Evolutionary conservation across 2,329 filamentous ascomycete genomes (phyloP), one percentile per base, ranked within the genome.

Genomic region (Trichoderma gracile): DNA sequence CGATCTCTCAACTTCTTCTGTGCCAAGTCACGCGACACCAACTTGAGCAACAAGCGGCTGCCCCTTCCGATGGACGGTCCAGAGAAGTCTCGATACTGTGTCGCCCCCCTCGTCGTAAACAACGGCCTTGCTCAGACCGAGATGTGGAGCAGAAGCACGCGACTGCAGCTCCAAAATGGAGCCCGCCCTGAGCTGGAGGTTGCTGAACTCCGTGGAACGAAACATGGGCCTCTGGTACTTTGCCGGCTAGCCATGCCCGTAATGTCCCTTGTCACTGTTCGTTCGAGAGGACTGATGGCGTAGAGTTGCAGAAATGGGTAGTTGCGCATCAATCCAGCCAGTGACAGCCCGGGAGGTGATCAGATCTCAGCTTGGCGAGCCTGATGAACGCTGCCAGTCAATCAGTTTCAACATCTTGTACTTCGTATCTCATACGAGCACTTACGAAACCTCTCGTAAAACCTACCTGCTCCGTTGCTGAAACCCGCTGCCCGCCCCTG

Each of bases 121-220:
- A 43, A 53, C 47, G 58, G 58, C 15, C 33, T 38, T 50, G 33
- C 30, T 9, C 33, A 61, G 47, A 21, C 58, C 49, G 49, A 54
- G 40, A 23, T 62, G 49, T 62, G 49, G 58, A 62, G 58, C 15
- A 38, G 47, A 45, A 49, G 58, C 58, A 62, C 58, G 58, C 58
- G 58, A 62, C 9, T 53, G 58, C 40, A 54, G 47, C 49, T 54
- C 25, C 7, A 21, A 54, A 49, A 62, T 52, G 56, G 45, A 21
- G 40, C 46, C 8, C 14, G 27, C 9, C 12, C 49, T 15, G 30
- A 59, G 45, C 27, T 59, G n/a, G 30, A 33, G 33, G 10, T 38
- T 14, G 30, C 30, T 30, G 43, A 47, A 30, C 42, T 46, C 54
- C n/a, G 42, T 42, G 46, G 57, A 21, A 50, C 33, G 33, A 49